Evolutionary conservation across 495 filamentous ascomycete genomes (phyloP).

Genomic region (Aspergillus egyptiacus): DNA sequence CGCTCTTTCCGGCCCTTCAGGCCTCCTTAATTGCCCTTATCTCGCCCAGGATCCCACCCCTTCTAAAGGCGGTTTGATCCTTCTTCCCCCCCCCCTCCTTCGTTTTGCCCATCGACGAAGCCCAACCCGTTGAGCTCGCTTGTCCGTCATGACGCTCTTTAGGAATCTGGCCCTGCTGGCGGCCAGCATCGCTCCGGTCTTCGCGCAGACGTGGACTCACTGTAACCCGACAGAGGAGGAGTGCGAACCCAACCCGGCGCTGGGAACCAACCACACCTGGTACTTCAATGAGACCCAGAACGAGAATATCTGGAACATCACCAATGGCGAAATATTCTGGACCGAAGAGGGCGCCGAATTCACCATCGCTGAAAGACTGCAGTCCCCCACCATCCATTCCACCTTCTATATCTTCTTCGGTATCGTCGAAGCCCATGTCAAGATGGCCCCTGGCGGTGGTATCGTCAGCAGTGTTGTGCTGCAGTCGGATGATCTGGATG

Average conservation of each 20-base stretch:
- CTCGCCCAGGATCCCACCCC: too few species aligned
- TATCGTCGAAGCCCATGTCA: conserved; percentile 63
- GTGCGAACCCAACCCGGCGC: conserved; percentile 62
- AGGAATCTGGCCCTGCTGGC: conserved; percentile 22
- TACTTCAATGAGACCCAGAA: conserved; percentile 55
- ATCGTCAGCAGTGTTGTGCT: conserved; percentile 82
- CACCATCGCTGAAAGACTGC: conserved; percentile 57
- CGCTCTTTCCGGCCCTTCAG: too few species aligned
- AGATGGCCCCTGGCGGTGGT: conserved; percentile 63
- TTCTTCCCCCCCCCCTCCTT: too few species aligned
- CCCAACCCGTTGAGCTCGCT: not conserved
- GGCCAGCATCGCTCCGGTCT: conserved; percentile 24
- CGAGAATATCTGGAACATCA: conserved; percentile 56
- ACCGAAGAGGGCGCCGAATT: conserved; percentile 59
- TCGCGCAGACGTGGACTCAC: conserved; percentile 45
- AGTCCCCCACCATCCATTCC: conserved; percentile 66
- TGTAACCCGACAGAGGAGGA: conserved; percentile 61
- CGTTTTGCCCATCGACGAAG: too few species aligned
- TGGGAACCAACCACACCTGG: conserved; percentile 56
- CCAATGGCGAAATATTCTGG: conserved; percentile 51
- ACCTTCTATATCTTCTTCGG: conserved; percentile 85
- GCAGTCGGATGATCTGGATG: conserved; percentile 85
- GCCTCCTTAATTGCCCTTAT: too few species aligned
- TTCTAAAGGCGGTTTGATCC: too few species aligned
- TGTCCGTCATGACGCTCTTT: conserved; percentile 24